These are phyloP conservation scores for Anthoceros angustus DNA, from an alignment of 225 moss, liverwort and hornwort genomes.

Conservation along the genomic window DNA sequence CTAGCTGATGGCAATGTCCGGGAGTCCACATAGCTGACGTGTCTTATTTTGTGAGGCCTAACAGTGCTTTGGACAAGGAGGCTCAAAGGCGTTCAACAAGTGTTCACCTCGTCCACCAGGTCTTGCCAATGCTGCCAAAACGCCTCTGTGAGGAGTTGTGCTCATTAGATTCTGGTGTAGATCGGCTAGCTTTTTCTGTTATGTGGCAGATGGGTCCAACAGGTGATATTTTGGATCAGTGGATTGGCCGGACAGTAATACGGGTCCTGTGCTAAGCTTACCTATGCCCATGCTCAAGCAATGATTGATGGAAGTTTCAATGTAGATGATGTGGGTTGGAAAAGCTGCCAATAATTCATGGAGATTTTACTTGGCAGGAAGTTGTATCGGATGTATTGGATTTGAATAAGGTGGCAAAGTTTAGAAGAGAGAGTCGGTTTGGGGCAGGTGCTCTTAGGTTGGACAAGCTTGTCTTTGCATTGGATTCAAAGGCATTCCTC, in stretches of 20 bases:
- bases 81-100: slow-evolving; percentile 81
- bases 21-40: slow-evolving; percentile 97
- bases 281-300: slow-evolving; percentile 72
- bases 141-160: slow-evolving; percentile 85
- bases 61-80: slow-evolving; percentile 67
- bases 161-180: slow-evolving; percentile 84
- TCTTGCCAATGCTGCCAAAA: slow-evolving; percentile 80
- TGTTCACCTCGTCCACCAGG: slow-evolving; percentile 81
- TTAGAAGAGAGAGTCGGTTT: slow-evolving; percentile 59
- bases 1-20: slow-evolving; percentile 40
- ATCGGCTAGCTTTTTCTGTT: slow-evolving; percentile 81
- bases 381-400: slow-evolving; percentile 44
- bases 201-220: slow-evolving; percentile 55
- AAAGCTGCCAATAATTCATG: slow-evolving; percentile 44
- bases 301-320: slow-evolving; percentile 49
- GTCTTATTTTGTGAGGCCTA: slow-evolving; percentile 60
- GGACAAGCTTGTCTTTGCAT: slow-evolving; percentile 59
- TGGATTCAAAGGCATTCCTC: slow-evolving; percentile 82
- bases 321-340: slow-evolving; percentile 20
- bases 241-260: slow-evolving; percentile 81
- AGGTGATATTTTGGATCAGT: slow-evolving; percentile 76
- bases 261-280: slow-evolving; percentile 83
- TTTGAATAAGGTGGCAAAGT: slow-evolving; percentile 53
- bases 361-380: slow-evolving; percentile 53
- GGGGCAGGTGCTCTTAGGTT: slow-evolving; percentile 76